Evolutionary conservation across 768 basidiomycete genomes (phyloP).

Genomic region (Lentinula edodes): DNA sequence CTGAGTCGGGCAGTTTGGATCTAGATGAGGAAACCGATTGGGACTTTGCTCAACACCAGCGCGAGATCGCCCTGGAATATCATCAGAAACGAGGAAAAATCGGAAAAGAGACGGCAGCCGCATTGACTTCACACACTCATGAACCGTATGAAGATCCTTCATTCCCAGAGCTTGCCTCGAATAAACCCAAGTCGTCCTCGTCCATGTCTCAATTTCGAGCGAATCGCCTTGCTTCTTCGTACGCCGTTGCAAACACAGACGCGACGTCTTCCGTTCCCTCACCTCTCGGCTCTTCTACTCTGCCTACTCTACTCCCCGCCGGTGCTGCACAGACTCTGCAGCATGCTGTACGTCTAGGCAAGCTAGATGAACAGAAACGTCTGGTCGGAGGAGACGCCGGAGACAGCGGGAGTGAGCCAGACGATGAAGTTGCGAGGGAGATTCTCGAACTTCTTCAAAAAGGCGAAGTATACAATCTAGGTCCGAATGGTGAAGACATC

Average conservation of each 20-base stretch:
- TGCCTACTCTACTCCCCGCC: conserved; percentile 37
- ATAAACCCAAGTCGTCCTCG: conserved; percentile 33
- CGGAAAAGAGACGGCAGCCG: conserved; percentile 45
- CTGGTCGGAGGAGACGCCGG: conserved; percentile 45
- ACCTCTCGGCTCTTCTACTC: conserved; percentile 28
- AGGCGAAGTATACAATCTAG: conserved; percentile 49
- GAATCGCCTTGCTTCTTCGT: conserved; percentile 42
- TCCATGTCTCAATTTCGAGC: conserved; percentile 64
- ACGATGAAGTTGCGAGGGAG: conserved; percentile 40
- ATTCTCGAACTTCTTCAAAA: conserved; percentile 44
- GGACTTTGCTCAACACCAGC: conserved; percentile 61
- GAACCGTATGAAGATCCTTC: conserved; percentile 32
- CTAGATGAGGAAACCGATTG: conserved; percentile 51
- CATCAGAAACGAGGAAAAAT: conserved; percentile 54
- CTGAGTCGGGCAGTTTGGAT: conserved; percentile 25
- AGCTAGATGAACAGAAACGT: conserved; percentile 39
- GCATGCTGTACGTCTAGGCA: conserved; percentile 51
- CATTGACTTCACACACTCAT: conserved; percentile 43
- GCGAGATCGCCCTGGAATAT: conserved; percentile 72
- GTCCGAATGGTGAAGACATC: conserved; percentile 27
- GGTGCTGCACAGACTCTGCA: conserved; percentile 43
- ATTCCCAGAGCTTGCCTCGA: conserved; percentile 32
- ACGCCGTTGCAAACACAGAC: conserved; percentile 24
- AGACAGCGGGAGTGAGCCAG: conserved; percentile 55
- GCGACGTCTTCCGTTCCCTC: conserved; percentile 17